Evolutionary conservation across 1,284 basidiomycete genomes (phyloP), one percentile per base, ranked within the genome.

Genomic region (Ceratobasidium sp.): DNA sequence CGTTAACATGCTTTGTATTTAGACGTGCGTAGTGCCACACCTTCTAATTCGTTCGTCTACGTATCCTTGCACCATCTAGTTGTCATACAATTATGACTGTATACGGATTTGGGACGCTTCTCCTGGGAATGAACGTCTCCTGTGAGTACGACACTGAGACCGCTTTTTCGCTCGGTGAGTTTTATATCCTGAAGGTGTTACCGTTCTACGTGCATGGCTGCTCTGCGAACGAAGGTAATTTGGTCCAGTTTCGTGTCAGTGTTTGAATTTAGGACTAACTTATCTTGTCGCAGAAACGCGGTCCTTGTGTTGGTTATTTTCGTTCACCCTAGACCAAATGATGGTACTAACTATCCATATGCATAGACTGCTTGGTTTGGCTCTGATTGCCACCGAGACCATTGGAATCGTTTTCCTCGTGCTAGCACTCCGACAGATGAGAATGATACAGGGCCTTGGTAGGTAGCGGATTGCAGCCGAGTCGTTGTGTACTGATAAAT

Each of bases 171-270:
- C 41, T 43, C 8, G 14, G 8, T 7, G 41, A 6, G 14, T 39
- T n/a, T 19, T 37, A 62, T 37, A n/a, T 62, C 9, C 16, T 5
- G 5, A 14, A 64, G 62, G n/a, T 9, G 43, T 64, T 8, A 46
- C 48, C 22, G 39, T 43, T 4, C 14, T 64, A 27, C 4, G 62
- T 27, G 62, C 29, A 5, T 64, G 62, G 62, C 22, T 46, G 4
- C 62, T 64, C 11, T 46, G 13, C 29, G 22, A 48, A 13, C 62
- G 24, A 22, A 64, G 29, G 62, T 64, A 43, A 48, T n/a, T n/a
- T n/a, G n/a, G n/a, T n/a, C n/a, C 37, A 59, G 8, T 59, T 31
- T 34, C 29, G 7, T 62, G 37, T 37, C 59, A 8, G 7, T 62
- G n/a, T 41, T 37, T 39, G 29, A 16, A 62, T 41, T 6, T 19